These are phyloP conservation scores for Venustampulla echinocandica DNA, from an alignment of 495 filamentous ascomycete species.

Conservation along the genomic window DNA sequence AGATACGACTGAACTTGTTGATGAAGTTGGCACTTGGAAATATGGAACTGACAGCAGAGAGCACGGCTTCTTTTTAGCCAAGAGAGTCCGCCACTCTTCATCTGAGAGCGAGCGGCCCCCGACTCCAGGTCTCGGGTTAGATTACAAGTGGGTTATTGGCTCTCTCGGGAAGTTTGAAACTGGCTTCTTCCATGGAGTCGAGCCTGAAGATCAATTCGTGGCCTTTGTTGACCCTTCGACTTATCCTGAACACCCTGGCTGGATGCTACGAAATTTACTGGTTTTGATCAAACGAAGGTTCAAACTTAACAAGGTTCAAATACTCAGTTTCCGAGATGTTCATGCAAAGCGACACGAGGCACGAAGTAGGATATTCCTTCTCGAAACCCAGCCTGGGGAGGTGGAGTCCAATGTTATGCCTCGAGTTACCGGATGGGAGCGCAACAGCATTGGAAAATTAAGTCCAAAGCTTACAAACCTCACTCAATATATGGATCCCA, in stretches of 20 bases:
- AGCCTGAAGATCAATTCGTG: constrained; percentile 64
- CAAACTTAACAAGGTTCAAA: constrained; percentile 64
- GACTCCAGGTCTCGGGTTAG: constrained; percentile 38
- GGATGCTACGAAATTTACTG: constrained; percentile 86
- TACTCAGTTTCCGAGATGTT: constrained; percentile 85
- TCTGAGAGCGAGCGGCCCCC: constrained; percentile 27
- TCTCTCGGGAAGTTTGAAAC: constrained; percentile 68
- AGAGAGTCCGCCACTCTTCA: constrained; percentile 42
- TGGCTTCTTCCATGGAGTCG: constrained; percentile 72
- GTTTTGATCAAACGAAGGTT: constrained; percentile 79
- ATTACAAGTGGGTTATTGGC: constrained; percentile 65
- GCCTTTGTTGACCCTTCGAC: constrained; percentile 90
- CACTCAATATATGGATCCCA: constrained; percentile 85
- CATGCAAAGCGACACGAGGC: constrained; percentile 66
- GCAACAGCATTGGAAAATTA: constrained; percentile 66
- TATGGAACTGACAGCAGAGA: constrained; percentile 70
- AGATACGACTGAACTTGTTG: constrained; percentile 68
- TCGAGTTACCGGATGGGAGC: constrained; percentile 92
- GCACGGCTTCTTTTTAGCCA: constrained; percentile 89
- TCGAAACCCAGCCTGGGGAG: constrained; percentile 38
- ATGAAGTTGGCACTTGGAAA: constrained; percentile 77
- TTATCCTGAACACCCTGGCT: constrained; percentile 75
- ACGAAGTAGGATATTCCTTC: constrained; percentile 65
- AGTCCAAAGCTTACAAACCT: constrained; percentile 68
- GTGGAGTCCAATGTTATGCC: constrained; percentile 36